Conservation (phyloP, 345 rosid species). For the Syzygium grande region DNA sequence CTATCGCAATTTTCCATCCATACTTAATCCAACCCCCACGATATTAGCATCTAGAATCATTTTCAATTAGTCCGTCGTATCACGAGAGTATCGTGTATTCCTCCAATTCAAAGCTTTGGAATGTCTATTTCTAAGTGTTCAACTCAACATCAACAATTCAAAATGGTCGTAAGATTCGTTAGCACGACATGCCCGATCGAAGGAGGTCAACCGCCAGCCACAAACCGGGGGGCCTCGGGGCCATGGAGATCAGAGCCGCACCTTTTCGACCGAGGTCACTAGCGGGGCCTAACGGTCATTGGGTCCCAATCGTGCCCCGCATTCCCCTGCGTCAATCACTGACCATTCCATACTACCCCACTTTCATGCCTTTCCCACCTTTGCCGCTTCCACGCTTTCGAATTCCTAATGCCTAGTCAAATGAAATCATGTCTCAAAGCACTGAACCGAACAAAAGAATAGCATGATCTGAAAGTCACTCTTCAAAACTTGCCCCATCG, state of each 20-base stretch:
- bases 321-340: not conserved
- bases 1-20: not conserved
- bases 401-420: not conserved
- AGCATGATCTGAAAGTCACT: not conserved
- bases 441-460: not conserved
- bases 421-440: not conserved
- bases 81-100: not conserved
- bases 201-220: not conserved
- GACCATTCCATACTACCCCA: not conserved
- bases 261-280: not conserved
- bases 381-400: not conserved
- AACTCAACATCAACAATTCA: not conserved
- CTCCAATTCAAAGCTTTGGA: not conserved
- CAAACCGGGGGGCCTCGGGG: not conserved
- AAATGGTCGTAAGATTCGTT: not conserved
- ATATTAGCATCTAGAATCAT: not conserved
- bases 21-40: not conserved
- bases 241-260: not conserved
- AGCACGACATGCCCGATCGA: not conserved
- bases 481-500: not conserved
- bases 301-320: not conserved
- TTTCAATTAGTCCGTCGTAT: accelerated
- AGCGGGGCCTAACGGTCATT: too few species aligned
- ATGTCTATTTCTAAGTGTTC: not conserved
- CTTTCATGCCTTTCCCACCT: not conserved